phyloP scores from a whole-genome alignment of 2,329 filamentous ascomycete species.

The Xylariaceae sp. region DNA sequence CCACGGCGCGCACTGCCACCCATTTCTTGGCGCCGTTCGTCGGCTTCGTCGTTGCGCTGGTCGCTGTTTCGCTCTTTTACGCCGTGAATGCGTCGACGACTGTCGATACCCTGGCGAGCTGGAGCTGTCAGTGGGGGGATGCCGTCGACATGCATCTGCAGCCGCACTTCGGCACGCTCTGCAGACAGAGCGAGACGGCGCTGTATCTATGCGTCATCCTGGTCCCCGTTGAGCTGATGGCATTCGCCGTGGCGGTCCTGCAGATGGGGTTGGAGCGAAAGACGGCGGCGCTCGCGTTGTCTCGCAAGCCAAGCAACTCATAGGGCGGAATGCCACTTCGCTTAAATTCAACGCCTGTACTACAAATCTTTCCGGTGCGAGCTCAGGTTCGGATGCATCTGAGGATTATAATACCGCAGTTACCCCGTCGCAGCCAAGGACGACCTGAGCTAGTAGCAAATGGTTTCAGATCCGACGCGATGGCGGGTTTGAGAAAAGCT shows the following conservation, averaged over 20 bases:
- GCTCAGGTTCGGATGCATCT: not conserved
- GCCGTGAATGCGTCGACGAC: constrained; percentile 48
- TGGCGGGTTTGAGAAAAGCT: not conserved
- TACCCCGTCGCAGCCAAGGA: not conserved
- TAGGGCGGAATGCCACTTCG: not conserved
- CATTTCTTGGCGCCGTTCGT: constrained; percentile 39
- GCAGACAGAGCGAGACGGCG: constrained; percentile 50
- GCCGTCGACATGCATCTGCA: constrained; percentile 44
- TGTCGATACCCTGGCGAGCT: constrained; percentile 54
- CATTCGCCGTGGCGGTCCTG: constrained; percentile 43
- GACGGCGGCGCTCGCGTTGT: constrained; percentile 13
- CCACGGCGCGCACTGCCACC: constrained; percentile 33
- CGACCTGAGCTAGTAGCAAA: not conserved
- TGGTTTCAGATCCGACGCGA: not conserved
- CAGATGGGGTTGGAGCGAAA: constrained; percentile 43
- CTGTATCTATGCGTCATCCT: constrained; percentile 52
- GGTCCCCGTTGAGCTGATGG: constrained; percentile 50
- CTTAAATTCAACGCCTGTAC: too few species aligned
- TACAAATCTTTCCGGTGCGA: not conserved
- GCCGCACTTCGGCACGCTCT: constrained; percentile 53
- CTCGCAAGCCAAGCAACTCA: constrained; percentile 27
- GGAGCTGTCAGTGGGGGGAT: constrained; percentile 56
- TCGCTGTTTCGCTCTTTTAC: constrained; percentile 55
- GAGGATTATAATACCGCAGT: not conserved
- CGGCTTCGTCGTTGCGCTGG: constrained; percentile 43